A percentile compares a stretch with the other conserved stretches of the same genome.
Evolutionary conservation across 306 rosid species (phyloP).

Genomic region (Inga laurina): DNA sequence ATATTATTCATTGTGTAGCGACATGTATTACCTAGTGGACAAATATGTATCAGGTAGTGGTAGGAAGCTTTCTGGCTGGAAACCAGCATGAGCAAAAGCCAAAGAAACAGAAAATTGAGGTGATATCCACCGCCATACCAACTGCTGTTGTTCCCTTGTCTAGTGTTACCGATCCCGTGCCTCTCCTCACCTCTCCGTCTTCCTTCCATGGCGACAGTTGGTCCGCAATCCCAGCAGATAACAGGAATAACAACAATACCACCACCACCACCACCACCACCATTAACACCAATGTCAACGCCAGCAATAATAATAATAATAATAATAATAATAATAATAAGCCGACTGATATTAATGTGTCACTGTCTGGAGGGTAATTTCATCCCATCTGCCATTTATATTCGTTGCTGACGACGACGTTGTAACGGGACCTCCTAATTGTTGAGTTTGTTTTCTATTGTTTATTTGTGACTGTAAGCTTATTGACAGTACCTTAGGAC

Average conservation of each 20-base stretch:
- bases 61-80: conserved; percentile 16
- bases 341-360: conserved; percentile 8
- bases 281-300: background rate
- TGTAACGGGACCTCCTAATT: background rate
- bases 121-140: conserved; percentile 3
- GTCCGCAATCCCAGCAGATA: background rate
- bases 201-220: conserved; percentile 2
- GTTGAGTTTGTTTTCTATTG: conserved; percentile 1
- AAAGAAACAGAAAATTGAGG: conserved; percentile 16
- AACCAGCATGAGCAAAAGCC: conserved; percentile 20
- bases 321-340: background rate
- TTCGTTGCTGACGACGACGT: background rate
- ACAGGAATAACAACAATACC: background rate
- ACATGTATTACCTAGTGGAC: background rate
- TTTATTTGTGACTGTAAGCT: conserved; percentile 11
- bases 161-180: background rate
- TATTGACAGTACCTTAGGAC: conserved; percentile 9
- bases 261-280: background rate
- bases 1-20: background rate
- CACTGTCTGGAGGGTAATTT: conserved; percentile 5
- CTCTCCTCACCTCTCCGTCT: conserved; percentile 13
- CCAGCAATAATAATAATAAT: background rate
- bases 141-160: conserved; percentile 14
- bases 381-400: background rate
- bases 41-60: conserved; percentile 16